A percentile compares a stretch with the other conserved stretches of the same genome.
Evolutionary conservation across 805 yeast genomes (phyloP).

Genomic region (Grigorovia yakushimaensis): DNA sequence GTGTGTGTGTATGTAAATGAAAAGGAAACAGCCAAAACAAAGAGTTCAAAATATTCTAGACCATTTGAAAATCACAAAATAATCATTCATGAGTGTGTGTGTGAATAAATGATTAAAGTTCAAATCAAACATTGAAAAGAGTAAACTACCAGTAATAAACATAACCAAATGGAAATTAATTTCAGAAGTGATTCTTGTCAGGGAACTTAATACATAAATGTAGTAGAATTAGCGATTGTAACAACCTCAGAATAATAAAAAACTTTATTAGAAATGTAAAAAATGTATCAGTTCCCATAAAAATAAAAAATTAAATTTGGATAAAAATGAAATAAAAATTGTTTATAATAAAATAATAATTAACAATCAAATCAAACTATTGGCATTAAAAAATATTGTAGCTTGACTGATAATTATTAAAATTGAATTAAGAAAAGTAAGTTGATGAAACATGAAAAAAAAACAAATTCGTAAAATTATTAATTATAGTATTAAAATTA

Average conservation of each 20-base stretch:
- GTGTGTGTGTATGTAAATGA: no score
- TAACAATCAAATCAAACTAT: background rate
- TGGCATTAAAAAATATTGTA: no score
- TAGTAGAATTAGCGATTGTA: background rate
- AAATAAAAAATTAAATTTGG: conserved; percentile 2
- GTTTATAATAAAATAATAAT: background rate
- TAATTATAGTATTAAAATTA: conserved; percentile 25
- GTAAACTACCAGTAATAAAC: no score
- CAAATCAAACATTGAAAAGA: no score
- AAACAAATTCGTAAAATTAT: conserved; percentile 4
- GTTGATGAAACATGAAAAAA: conserved; percentile 1
- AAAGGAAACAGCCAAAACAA: no score
- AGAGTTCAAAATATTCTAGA: no score
- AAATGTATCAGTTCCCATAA: conserved; percentile 12
- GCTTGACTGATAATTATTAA: background rate
- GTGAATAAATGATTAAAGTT: background rate
- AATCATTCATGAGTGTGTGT: no score
- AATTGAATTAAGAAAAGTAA: background rate
- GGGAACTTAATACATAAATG: background rate
- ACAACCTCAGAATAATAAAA: background rate
- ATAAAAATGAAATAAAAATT: conserved; percentile 1
- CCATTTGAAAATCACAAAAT: no score
- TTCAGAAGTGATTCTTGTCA: background rate
- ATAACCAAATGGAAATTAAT: background rate
- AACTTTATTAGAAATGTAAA: background rate